Evolutionary conservation across 495 filamentous ascomycete species (phyloP), one percentile per base, ranked within the genome.

Genomic region (Bacidia rubella): DNA sequence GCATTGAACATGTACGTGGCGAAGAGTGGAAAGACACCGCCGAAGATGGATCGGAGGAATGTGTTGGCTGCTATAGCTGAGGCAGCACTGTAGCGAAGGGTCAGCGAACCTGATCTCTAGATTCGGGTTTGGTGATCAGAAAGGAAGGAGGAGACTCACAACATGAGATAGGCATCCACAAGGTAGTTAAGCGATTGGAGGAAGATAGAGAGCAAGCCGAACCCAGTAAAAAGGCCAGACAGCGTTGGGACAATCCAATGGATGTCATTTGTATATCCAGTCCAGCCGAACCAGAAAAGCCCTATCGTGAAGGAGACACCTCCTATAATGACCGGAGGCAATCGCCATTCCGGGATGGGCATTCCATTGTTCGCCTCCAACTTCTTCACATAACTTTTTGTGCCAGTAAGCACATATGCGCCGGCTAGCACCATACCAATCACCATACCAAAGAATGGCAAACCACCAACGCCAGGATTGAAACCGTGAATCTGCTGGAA

Each of bases 261-360:
- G 53, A 86, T 79, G 42, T 76, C 65, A 0, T 56, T 62, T 43
- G 68, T 73, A 66, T 86, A 90, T 2, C 70, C 70, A 0, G 83
- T 79, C 87, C 87, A 93, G 21, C 84, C 85, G 63, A 90, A 90
- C 86, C 86, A 90, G 72, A 93, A 90, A 3, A 93, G 76, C 2
- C 87, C 87, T 12, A 60, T 70, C 1, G 86, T 73, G 61, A 95
- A 94, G 35, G 81, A 65, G 15, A 79, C 69, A 54, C 86, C 86
- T 15, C 87, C 88, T 27, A 78, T 68, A 24, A 95, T 86, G 52
- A 87, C 82, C 0, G 82, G 79, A 0, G 85, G 85, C 4, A 93
- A 73, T 60, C 86, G 84, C 85, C 89, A 93, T 69, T 94, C 88
- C 1, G 88, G 88, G 23, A 90, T 66, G 0, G 85, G 83, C 1